Evolutionary conservation across 129 eudicot genomes (phyloP).

Genomic region (Centaurea solstitialis): DNA sequence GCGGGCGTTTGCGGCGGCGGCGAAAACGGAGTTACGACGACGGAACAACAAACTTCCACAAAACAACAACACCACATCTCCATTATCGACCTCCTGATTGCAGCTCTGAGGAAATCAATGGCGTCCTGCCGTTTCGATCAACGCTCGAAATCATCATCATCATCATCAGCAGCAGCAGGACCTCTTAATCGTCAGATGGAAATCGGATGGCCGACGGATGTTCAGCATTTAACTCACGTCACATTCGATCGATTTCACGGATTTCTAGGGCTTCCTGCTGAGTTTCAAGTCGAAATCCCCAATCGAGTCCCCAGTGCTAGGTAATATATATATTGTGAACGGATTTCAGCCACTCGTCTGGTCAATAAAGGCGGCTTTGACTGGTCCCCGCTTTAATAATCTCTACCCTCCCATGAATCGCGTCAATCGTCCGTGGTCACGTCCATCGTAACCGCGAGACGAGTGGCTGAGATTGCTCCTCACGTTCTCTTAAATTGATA

Average conservation of each 20-base stretch:
- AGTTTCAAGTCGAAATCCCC: slow-evolving; percentile 84
- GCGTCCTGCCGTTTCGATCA: slow-evolving; percentile 66
- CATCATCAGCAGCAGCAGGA: no score
- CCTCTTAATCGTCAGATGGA: slow-evolving; percentile 69
- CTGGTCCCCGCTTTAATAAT: no score
- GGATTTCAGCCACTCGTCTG: no score
- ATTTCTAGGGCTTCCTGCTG: slow-evolving; percentile 86
- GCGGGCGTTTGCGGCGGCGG: slow-evolving; percentile 32
- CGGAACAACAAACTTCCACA: background rate
- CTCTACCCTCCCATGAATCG: no score
- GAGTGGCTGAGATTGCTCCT: no score
- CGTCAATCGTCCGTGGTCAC: no score
- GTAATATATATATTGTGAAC: no score
- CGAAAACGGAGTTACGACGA: background rate
- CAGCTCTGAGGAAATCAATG: slow-evolving; percentile 86
- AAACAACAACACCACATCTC: slow-evolving; percentile 50
- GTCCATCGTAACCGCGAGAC: no score
- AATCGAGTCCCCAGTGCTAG: slow-evolving; percentile 83
- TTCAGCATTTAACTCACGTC: slow-evolving; percentile 83
- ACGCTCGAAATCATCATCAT: slow-evolving; percentile 24
- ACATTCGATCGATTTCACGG: slow-evolving; percentile 92
- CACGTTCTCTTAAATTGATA: no score
- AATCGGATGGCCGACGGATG: slow-evolving; percentile 95
- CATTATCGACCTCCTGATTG: slow-evolving; percentile 54
- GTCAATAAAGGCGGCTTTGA: no score